phyloP scores from a whole-genome alignment of 192 early-diverging fungal genomes.

The Lobulomyces angularis region DNA sequence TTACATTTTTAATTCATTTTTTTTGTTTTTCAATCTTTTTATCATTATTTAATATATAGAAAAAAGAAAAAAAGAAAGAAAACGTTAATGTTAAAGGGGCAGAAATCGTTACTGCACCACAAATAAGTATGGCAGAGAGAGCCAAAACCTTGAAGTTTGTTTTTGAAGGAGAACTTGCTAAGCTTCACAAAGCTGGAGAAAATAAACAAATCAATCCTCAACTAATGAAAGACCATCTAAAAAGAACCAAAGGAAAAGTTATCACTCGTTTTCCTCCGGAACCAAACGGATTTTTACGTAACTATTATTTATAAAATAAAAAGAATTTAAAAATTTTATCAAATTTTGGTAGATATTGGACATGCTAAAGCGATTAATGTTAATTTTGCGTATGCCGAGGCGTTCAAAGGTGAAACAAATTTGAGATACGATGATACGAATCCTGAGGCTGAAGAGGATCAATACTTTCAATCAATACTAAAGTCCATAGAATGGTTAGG shows the following conservation, averaged over 20 bases:
- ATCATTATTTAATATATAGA: conserved; percentile 12
- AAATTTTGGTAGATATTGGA: too few relatives aligned
- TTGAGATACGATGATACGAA: conserved; percentile 85
- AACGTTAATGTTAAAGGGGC: conserved; percentile 22
- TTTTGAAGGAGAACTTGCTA: conserved; percentile 83
- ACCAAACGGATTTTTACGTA: conserved; percentile 96
- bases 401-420: conserved; percentile 80
- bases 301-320: too few relatives aligned
- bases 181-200: conserved; percentile 87
- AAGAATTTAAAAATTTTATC: too few relatives aligned
- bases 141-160: conserved; percentile 46
- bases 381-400: conserved; percentile 96
- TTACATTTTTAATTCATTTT: conserved; percentile 20
- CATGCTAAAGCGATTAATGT: conserved; percentile 99
- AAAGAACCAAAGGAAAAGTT: conserved; percentile 79
- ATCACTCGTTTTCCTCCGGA: conserved; percentile 98
- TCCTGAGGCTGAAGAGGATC: conserved; percentile 87
- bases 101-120: conserved; percentile 9
- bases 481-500: conserved; percentile 94
- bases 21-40: conserved; percentile 2
- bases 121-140: conserved; percentile 29
- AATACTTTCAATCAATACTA: conserved; percentile 88
- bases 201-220: conserved; percentile 91
- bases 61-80: conserved; percentile 50
- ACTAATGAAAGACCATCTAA: conserved; percentile 81